Conservation (phyloP, 352 stramenopile genomes). For the Sclerospora graminicola region DNA sequence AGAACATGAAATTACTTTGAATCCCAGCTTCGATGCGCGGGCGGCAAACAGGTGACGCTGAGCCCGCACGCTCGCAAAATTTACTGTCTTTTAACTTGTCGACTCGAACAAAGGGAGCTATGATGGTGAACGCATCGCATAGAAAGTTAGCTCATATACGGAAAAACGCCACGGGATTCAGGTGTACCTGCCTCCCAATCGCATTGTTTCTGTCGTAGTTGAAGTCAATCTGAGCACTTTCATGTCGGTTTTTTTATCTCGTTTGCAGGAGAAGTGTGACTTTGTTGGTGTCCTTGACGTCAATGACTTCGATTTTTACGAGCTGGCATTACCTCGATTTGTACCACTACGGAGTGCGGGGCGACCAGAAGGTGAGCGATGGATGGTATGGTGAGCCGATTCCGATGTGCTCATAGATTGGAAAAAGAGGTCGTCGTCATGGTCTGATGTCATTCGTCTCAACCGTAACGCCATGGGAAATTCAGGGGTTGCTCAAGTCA, state of each 20-base stretch:
- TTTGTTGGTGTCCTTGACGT: constrained; percentile 61
- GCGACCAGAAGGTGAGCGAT: constrained; percentile 71
- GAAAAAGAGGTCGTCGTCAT: constrained; percentile 51
- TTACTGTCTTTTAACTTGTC: constrained; percentile 50
- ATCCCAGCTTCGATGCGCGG: constrained; percentile 29
- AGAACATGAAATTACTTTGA: constrained; percentile 20
- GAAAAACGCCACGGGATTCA: constrained; percentile 39
- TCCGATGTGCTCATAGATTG: constrained; percentile 43
- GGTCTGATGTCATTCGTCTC: constrained; percentile 78
- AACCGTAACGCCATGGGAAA: constrained; percentile 86
- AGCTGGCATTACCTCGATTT: constrained; percentile 72
- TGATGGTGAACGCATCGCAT: constrained; percentile 29
- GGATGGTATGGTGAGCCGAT: constrained; percentile 75
- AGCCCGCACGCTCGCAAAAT: constrained; percentile 48
- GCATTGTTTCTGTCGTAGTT: constrained; percentile 73
- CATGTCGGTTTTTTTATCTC: constrained; percentile 61
- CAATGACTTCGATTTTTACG: constrained; percentile 80
- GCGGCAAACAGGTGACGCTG: constrained; percentile 37
- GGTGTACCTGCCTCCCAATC: constrained; percentile 81
- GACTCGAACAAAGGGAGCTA: constrained; percentile 39
- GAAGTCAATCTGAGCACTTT: constrained; percentile 40
- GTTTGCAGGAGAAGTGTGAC: constrained; percentile 71
- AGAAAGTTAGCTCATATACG: constrained; percentile 26
- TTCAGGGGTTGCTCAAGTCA: constrained; percentile 75
- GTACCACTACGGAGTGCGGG: constrained; percentile 77